These are phyloP conservation scores for Blastobotrys persicus DNA, from an alignment of 1,139 yeast genomes.

Conservation along the genomic window DNA sequence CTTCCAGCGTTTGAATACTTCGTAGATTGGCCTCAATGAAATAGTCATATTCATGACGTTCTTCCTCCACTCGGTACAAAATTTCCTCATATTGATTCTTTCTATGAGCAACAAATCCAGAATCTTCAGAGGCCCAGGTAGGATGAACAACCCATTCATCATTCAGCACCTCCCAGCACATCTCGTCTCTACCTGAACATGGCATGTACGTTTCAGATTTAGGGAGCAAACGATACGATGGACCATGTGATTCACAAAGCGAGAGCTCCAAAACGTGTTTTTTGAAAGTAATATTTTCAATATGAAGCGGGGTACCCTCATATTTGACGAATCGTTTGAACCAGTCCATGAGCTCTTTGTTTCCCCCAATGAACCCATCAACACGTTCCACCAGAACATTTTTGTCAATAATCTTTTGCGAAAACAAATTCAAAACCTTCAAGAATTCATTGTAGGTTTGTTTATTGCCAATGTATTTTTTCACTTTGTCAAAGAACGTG, in stretches of 20 bases:
- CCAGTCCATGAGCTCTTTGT: constrained; percentile 81
- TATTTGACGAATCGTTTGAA: constrained; percentile 89
- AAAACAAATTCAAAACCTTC: constrained; percentile 78
- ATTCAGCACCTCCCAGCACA: constrained; percentile 98
- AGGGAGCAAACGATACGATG: constrained; percentile 89
- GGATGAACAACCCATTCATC: constrained; percentile 99
- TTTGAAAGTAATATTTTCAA: constrained; percentile 84
- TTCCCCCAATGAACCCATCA: constrained; percentile 78
- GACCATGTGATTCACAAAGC: constrained; percentile 77
- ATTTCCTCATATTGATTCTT: constrained; percentile 97
- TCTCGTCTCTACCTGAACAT: constrained; percentile 95
- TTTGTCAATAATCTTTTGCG: constrained; percentile 87
- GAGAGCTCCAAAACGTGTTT: constrained; percentile 88
- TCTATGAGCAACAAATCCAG: constrained; percentile 96
- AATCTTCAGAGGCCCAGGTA: constrained; percentile 99
- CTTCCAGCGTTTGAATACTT: constrained; percentile 92
- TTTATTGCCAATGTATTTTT: constrained; percentile 84
- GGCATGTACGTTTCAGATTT: constrained; percentile 96
- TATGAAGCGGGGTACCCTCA: constrained; percentile 55
- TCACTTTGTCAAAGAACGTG: constrained; percentile 85
- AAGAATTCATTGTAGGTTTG: constrained; percentile 89
- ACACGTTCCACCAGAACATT: constrained; percentile 78
- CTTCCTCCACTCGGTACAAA: constrained; percentile 92
- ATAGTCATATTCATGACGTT: constrained; percentile 93
- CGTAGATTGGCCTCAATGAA: constrained; percentile 93